These are phyloP conservation scores for Retiboletus flavoniger DNA, from an alignment of 1,284 basidiomycete genomes.

Conservation along the genomic window DNA sequence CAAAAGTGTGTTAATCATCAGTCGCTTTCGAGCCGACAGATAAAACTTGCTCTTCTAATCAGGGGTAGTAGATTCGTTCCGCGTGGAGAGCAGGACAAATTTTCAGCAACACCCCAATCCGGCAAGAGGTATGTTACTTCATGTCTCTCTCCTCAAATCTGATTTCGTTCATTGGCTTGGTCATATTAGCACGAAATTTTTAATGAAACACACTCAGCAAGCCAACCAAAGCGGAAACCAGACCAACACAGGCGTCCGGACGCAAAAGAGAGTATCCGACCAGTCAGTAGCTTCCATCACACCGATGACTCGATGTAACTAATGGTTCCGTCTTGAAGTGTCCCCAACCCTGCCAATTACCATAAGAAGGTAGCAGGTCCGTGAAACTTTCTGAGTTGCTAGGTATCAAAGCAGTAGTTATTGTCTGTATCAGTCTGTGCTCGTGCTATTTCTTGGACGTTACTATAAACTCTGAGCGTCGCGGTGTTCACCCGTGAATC, in stretches of 20 bases:
- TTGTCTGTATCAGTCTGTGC: neutral
- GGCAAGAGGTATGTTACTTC: neutral
- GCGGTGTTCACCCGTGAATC: neutral
- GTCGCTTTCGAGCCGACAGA: neutral
- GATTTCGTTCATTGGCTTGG: neutral
- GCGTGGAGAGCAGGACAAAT: neutral
- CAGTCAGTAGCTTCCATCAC: slow-evolving; percentile 3
- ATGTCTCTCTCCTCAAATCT: neutral
- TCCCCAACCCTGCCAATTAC: neutral
- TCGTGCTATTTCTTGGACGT: neutral
- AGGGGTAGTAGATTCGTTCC: too few relatives aligned
- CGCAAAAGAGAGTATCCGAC: neutral
- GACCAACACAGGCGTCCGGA: neutral
- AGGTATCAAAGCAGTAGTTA: too few relatives aligned
- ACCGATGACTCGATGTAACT: neutral
- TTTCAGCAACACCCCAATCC: too few relatives aligned
- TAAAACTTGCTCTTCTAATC: too few relatives aligned
- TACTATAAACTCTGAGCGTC: neutral
- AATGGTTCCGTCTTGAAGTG: neutral
- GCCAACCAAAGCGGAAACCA: neutral
- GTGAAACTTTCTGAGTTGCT: too few relatives aligned
- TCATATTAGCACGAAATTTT: too few relatives aligned
- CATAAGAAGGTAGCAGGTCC: neutral
- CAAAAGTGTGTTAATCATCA: neutral
- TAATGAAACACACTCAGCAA: too few relatives aligned